A percentile compares a stretch with the other conserved stretches of the same genome.
These are phyloP conservation scores for Scytalidium sp. DNA, from an alignment of 2,329 filamentous ascomycete species.

Conservation along the genomic window DNA sequence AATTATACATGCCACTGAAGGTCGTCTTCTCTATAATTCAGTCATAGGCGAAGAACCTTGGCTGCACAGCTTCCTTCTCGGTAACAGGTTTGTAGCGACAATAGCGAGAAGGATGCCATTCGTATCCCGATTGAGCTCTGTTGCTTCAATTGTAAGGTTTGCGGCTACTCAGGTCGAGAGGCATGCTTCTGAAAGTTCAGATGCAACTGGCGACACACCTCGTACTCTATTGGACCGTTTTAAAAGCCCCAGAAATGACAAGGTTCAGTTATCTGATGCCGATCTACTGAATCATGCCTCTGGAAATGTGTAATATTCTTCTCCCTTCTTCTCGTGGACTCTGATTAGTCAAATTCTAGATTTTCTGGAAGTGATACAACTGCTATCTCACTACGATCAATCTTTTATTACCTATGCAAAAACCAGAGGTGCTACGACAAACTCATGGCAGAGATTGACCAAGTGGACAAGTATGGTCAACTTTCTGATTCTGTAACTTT, in stretches of 20 bases:
- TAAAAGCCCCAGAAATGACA: background rate
- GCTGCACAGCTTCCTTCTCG: conserved; percentile 18
- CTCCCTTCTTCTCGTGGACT: background rate
- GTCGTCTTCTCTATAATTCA: conserved; percentile 14
- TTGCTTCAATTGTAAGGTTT: background rate
- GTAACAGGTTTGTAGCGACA: conserved; percentile 16
- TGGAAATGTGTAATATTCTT: conserved; percentile 5
- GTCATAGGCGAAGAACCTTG: conserved; percentile 19
- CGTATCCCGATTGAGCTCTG: background rate
- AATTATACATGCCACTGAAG: conserved; percentile 21
- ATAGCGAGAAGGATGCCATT: background rate
- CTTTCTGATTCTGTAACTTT: conserved; percentile 3
- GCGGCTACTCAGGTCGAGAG: conserved; percentile 1
- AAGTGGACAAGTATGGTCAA: background rate
- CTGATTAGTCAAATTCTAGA: background rate
- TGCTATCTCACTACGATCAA: conserved; percentile 5
- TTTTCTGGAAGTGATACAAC: conserved; percentile 5
- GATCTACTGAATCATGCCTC: conserved; percentile 6
- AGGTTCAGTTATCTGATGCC: background rate
- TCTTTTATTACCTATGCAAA: conserved; percentile 5
- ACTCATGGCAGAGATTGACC: conserved; percentile 2
- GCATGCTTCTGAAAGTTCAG: background rate
- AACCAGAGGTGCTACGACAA: background rate
- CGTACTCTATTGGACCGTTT: conserved; percentile 1
- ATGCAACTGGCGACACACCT: background rate